phyloP scores from a whole-genome alignment of 495 filamentous ascomycete genomes.

The Penicillium simplicissimum region DNA sequence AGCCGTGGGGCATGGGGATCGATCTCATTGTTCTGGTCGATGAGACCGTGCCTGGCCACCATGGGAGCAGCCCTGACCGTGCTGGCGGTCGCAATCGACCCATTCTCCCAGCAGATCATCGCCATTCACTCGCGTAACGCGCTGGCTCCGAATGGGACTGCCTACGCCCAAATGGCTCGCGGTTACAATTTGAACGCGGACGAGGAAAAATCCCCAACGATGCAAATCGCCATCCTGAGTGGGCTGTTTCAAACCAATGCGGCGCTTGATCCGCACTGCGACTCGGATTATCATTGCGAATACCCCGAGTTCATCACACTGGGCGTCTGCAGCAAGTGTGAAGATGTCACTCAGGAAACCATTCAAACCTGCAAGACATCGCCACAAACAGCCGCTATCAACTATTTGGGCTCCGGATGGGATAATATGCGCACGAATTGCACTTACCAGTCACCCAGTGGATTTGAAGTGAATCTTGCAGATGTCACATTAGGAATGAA shows the following conservation, averaged over 20 bases:
- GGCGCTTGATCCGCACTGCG: not conserved
- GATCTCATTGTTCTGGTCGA: not conserved
- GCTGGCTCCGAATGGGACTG: not conserved
- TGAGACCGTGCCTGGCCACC: not conserved
- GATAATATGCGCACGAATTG: not conserved
- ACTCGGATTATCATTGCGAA: not conserved
- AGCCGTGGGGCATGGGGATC: not conserved
- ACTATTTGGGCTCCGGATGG: not conserved
- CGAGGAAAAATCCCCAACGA: not conserved
- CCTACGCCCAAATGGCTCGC: not conserved
- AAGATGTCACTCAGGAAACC: not conserved
- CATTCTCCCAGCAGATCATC: not conserved
- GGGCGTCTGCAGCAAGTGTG: not conserved
- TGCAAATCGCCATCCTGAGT: not conserved
- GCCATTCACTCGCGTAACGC: not conserved
- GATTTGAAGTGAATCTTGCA: not conserved
- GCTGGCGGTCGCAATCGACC: not conserved
- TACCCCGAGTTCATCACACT: not conserved
- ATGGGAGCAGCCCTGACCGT: not conserved
- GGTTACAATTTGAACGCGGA: not conserved
- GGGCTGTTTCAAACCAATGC: constrained; percentile 1
- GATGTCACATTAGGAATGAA: not conserved
- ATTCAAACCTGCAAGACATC: not conserved
- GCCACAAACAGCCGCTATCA: not conserved
- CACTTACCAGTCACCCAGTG: not conserved